Percentiles rank a stretch among this genome's conserved stretches.
Evolutionary conservation across 108 stramenopile genomes (phyloP).

Genomic region (Nitzschia palea): DNA sequence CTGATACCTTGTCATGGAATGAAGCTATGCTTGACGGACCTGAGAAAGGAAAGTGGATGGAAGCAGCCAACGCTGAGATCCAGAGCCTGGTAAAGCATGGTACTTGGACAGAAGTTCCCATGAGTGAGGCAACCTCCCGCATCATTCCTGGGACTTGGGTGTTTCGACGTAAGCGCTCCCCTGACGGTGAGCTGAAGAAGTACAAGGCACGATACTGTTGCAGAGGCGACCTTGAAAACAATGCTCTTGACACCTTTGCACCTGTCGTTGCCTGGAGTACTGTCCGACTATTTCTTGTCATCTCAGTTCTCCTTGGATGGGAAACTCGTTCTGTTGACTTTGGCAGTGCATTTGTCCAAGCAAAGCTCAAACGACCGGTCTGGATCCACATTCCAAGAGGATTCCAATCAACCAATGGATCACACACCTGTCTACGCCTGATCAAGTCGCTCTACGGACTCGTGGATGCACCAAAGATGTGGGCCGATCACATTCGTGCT

Average conservation of each 20-base stretch:
- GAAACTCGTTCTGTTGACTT: conserved; percentile 43
- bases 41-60: neutral
- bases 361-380: conserved; percentile 20
- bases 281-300: conserved; percentile 34
- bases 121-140: neutral
- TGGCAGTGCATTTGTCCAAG: conserved; percentile 47
- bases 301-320: conserved; percentile 20
- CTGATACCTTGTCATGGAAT: neutral
- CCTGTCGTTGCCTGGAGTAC: conserved; percentile 54
- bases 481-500: conserved; percentile 3
- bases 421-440: neutral
- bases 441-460: conserved; percentile 22
- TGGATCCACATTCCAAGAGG: conserved; percentile 6
- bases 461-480: conserved; percentile 7
- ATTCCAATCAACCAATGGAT: neutral
- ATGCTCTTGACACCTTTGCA: conserved; percentile 46
- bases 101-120: conserved; percentile 16
- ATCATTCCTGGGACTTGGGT: conserved; percentile 47
- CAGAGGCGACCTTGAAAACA: conserved; percentile 50
- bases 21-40: neutral
- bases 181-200: conserved; percentile 44
- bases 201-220: conserved; percentile 54
- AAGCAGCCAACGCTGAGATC: conserved; percentile 1
- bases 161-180: conserved; percentile 46
- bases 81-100: neutral